Percentiles rank a stretch among this genome's conserved stretches.
These are phyloP conservation scores for Ehretia macrophylla DNA, from an alignment of 257 asterid genomes.

Conservation along the genomic window DNA sequence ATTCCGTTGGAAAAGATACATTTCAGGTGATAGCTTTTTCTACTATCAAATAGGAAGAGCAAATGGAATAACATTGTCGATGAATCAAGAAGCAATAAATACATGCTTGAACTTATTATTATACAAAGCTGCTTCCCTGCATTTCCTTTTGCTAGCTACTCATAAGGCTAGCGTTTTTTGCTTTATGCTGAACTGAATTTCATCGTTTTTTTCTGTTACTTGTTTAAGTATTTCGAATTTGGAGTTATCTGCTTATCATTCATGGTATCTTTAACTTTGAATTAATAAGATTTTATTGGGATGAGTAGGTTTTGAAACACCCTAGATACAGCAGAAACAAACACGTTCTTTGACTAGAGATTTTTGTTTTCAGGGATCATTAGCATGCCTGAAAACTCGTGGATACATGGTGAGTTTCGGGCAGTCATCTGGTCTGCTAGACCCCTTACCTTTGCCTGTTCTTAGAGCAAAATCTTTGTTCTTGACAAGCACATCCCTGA, in stretches of 20 bases:
- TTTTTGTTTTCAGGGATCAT: constrained; percentile 58
- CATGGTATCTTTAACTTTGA: not conserved
- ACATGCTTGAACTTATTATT: too few species aligned
- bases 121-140: too few species aligned
- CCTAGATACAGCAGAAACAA: not conserved
- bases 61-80: not conserved
- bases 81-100: too few species aligned
- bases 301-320: not conserved
- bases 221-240: too few species aligned
- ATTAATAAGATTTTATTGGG: not conserved
- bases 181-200: not conserved
- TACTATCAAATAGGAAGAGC: not conserved
- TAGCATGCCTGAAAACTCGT: constrained; percentile 74
- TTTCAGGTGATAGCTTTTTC: constrained; percentile 60
- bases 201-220: too few species aligned
- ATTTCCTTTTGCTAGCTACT: not conserved
- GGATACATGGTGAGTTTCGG: constrained; percentile 94
- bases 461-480: constrained; percentile 69
- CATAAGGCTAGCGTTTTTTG: not conserved
- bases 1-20: constrained; percentile 97
- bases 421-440: constrained; percentile 83
- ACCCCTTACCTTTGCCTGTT: constrained; percentile 64
- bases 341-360: constrained; percentile 11
- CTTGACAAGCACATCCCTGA: constrained; percentile 81
- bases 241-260: too few species aligned